Percentiles rank a stretch among this genome's conserved stretches.
These are phyloP conservation scores for Zymoseptoria passerinii DNA, from an alignment of 2,329 filamentous ascomycete species.

Conservation along the genomic window DNA sequence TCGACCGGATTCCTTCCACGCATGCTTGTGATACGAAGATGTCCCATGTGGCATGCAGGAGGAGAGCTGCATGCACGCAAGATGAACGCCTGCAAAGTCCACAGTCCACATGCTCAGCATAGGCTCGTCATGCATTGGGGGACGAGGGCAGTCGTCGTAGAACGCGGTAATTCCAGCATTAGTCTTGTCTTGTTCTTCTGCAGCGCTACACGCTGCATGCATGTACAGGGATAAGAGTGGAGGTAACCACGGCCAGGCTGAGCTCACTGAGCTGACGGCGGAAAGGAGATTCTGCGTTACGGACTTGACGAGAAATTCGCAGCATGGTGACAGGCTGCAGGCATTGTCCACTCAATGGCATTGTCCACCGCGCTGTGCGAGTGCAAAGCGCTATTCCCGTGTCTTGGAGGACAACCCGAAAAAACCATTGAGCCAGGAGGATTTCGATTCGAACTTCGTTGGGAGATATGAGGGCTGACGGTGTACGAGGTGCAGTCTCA, in stretches of 20 bases:
- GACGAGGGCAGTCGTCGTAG: neutral
- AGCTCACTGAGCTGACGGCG: neutral
- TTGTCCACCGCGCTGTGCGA: neutral
- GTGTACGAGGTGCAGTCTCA: neutral
- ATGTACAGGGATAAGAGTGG: neutral
- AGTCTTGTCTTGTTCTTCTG: neutral
- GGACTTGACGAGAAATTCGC: neutral
- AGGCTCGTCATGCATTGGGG: neutral
- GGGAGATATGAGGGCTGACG: neutral
- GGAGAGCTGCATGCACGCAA: neutral
- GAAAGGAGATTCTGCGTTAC: neutral
- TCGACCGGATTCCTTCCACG: neutral
- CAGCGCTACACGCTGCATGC: neutral
- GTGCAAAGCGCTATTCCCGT: neutral
- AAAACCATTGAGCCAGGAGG: conserved; percentile 1
- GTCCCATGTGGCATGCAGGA: neutral
- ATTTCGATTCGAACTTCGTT: neutral
- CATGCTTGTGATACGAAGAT: neutral
- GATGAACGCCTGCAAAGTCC: neutral
- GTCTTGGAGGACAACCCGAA: neutral
- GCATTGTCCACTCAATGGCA: too few species aligned
- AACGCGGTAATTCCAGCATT: neutral
- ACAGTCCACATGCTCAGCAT: neutral
- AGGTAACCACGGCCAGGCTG: neutral
- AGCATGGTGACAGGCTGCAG: neutral